These are phyloP conservation scores for Lactarius vividus DNA, from an alignment of 768 basidiomycete genomes.

Conservation along the genomic window DNA sequence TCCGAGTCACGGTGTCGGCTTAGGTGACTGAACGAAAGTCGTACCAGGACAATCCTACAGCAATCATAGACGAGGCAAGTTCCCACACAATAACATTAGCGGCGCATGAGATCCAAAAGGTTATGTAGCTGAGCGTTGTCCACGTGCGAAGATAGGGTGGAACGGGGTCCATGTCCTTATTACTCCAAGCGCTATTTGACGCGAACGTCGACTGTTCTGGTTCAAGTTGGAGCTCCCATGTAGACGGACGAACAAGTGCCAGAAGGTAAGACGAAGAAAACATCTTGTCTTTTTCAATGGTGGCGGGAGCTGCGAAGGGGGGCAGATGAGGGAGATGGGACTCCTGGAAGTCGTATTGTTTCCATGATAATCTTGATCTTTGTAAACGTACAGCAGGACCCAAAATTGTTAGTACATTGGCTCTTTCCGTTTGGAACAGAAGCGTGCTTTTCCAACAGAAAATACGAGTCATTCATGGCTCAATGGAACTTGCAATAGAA, in stretches of 20 bases:
- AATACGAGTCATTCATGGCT: too few species aligned
- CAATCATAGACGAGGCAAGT: conserved; percentile 71
- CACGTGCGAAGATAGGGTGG: conserved; percentile 59
- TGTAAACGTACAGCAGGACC: too few species aligned
- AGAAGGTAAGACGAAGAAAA: too few species aligned
- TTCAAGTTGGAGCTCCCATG: conserved; percentile 54
- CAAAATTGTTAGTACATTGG: too few species aligned
- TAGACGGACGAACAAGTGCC: conserved; percentile 30
- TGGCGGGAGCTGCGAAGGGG: too few species aligned
- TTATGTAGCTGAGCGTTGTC: conserved; percentile 63
- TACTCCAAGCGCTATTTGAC: conserved; percentile 57
- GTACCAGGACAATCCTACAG: conserved; percentile 69
- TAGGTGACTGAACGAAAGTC: conserved; percentile 12
- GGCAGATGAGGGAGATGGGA: too few species aligned
- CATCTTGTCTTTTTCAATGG: too few species aligned
- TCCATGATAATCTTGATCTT: too few species aligned
- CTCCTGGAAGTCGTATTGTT: too few species aligned
- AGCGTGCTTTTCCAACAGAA: too few species aligned
- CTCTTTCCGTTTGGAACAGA: too few species aligned
- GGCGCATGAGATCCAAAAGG: conserved; percentile 50
- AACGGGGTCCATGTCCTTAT: conserved; percentile 78
- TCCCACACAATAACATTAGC: conserved; percentile 43
- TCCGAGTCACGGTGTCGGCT: not conserved
- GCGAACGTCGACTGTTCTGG: conserved; percentile 55
- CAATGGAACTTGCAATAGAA: too few species aligned